Base-by-base conservation (phyloP, 1,139 yeast genomes). In the Taphrina communis region DNA sequence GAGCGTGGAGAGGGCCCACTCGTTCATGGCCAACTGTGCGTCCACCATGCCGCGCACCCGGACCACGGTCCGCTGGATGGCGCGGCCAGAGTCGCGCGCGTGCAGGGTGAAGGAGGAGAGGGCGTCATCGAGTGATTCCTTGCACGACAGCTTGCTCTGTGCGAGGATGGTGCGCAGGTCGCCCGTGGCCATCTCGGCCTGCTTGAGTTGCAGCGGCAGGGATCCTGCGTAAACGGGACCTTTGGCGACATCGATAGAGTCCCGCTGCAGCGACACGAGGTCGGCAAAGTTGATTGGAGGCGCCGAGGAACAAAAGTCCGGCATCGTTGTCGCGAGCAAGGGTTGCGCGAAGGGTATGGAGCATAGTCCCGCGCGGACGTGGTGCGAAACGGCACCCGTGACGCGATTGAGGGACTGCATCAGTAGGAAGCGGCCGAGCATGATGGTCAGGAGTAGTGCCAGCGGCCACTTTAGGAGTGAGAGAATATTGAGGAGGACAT, bases 381-480 rank as follows among this genome's bases (percentile, higher is more conserved):
- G 67, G 17, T 19, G 19, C 48, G 44, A 52, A 2, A 63, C 39
- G n/a, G 67, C 59, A 0, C 53, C 52, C 7, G 59, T 38, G 46
- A 55, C 17, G 36, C 59, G 53, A 8, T 25, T 21, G 46, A 63
- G 19, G 8, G 67, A 55, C 25, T 21, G 42, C 36, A 53, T 17
- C 48, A 63, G 51, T 39, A 48, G 46, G 38, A 63, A 55, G 39
- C 67, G 48, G 19, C 51, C 67, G 41, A 63, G 51, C 19, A 35
- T 12, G 36, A 55, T 25, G 35, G 61, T 53, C 19, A 63, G 55
- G 14, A 38, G 19, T 12, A 63, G 44, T 12, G 67, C 67, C 36
- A 63, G 41, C 12, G 67, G 67, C 67, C 67, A 63, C 36, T 55
- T 63, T 38, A 63, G 56, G 9, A 63, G 61, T 7, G 55, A 31